Evolutionary conservation across 129 eudicot genomes (phyloP), one percentile per base, ranked within the genome.

Genomic region (Scalesia atractyloides): DNA sequence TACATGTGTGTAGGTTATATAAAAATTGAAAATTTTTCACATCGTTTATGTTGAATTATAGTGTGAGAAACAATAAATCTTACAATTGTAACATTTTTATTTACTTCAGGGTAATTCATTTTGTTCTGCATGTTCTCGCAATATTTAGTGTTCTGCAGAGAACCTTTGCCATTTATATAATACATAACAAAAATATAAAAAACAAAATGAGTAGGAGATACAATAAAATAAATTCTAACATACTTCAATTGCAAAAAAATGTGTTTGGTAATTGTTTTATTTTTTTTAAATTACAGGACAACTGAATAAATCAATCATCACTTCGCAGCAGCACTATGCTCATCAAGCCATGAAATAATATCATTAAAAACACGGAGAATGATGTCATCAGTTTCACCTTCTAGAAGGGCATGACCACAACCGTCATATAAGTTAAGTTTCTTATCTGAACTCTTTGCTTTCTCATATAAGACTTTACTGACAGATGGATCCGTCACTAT

Each of bases 331-430:
- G 73, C 43, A 64, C 86, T 68, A 67, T 64, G 99, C 60, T 83
- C 86, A 11, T 95, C 88, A 5, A 95, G 88, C 99, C 99, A 95
- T 44, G 94, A 60, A 26, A 88, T 70, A 53, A 90, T 84, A 64
- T 95, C 96, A 54, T 57, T 82, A 48, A 95, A 79, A 39, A 91
- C 91, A 44, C 78, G 56, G 61, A 64, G 65, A 64, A 90, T 91
- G 60, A 75, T 48, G 53, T 91, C 97, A 80, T 95, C 99, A 0
- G 91, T 86, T 82, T 95, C 99, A 34, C 99, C 99, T 70, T 90
- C 99, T 5, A 95, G 84, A 73, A 95, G 94, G 20, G 94, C 43
- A 80, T 95, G 99, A 72, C 50, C 88, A 36, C 83, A 83, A 7
- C 83, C 85, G 1, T 90, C 90, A 5, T 90, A 95, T 1, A 95